Evolutionary conservation across 1,284 basidiomycete genomes (phyloP).

Genomic region (Cryptococcus sp.): DNA sequence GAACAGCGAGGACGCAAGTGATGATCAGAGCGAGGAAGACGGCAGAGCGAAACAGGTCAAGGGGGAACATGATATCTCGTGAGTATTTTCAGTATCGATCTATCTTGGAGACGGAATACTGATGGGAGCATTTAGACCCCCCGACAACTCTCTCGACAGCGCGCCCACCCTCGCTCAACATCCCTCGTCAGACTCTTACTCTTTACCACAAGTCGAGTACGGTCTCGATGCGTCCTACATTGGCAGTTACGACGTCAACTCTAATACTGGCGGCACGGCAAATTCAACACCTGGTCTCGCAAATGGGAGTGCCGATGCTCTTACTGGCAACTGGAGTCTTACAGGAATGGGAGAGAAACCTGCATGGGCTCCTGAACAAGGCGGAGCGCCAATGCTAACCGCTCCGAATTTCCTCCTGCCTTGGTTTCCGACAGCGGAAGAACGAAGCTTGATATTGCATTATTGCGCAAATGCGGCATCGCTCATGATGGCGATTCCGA

Average conservation of each 20-base stretch:
- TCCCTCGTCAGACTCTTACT: too few species aligned
- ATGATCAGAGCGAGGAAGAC: conserved; percentile 18
- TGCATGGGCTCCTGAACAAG: conserved; percentile 21
- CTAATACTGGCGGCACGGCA: too few species aligned
- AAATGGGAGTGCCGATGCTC: too few species aligned
- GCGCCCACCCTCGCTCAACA: too few species aligned
- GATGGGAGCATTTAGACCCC: too few species aligned
- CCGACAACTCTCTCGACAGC: too few species aligned
- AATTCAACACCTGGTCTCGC: too few species aligned
- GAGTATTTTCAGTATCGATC: not conserved
- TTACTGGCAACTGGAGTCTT: not conserved
- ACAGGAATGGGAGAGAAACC: conserved; percentile 16
- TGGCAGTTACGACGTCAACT: conserved; percentile 11
- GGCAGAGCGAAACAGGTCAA: not conserved
- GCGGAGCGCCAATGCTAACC: conserved; percentile 34
- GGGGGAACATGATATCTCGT: not conserved
- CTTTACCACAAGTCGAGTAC: conserved; percentile 1
- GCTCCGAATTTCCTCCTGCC: conserved; percentile 46
- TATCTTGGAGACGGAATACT: not conserved
- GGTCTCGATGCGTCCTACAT: conserved; percentile 14
- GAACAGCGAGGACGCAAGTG: conserved; percentile 6
- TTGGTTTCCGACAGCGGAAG: conserved; percentile 52
- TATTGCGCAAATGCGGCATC: conserved; percentile 52
- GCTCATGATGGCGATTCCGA: conserved; percentile 55
- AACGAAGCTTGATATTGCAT: conserved; percentile 49